Evolutionary conservation across 2,329 filamentous ascomycete genomes (phyloP).

Genomic region (Penicillium hesseltinei): DNA sequence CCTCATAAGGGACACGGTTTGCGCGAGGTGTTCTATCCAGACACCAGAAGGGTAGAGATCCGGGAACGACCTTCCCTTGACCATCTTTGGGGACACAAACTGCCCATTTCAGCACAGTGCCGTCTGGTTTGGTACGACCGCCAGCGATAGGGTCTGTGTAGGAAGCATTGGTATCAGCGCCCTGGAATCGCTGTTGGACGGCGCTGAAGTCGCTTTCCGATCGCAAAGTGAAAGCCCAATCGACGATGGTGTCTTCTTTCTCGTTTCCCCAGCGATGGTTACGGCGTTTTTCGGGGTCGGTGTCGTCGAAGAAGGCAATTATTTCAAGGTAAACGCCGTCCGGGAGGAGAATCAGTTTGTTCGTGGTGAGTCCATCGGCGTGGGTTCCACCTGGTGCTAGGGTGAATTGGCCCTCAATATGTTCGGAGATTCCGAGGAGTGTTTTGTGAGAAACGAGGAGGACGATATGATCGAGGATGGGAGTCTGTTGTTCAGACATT

Average conservation of each 20-base stretch:
- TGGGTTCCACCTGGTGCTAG: conserved; percentile 20
- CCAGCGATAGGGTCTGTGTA: conserved; percentile 12
- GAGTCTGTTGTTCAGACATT: not conserved
- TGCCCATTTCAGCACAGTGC: conserved; percentile 12
- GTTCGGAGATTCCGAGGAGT: conserved; percentile 8
- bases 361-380: conserved; percentile 19
- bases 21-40: conserved; percentile 13
- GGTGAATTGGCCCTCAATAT: conserved; percentile 10
- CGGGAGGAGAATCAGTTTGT: conserved; percentile 18
- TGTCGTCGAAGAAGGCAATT: conserved; percentile 21
- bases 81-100: conserved; percentile 1
- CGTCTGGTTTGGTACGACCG: conserved; percentile 12
- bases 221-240: conserved; percentile 21
- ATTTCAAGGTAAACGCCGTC: conserved; percentile 21
- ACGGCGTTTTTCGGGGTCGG: conserved; percentile 16
- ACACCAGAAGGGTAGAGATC: conserved; percentile 14
- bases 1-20: conserved; percentile 13
- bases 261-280: conserved; percentile 21
- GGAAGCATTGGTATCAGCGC: not conserved
- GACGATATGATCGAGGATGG: conserved; percentile 15
- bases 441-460: conserved; percentile 14
- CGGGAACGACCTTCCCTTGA: not conserved
- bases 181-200: conserved; percentile 9
- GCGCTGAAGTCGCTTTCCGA: conserved; percentile 12
- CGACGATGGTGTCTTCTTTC: conserved; percentile 17